Percentiles rank a stretch among this genome's conserved stretches.
phyloP scores from a whole-genome alignment of 345 rosid genomes.

The Lepidium africanum region DNA sequence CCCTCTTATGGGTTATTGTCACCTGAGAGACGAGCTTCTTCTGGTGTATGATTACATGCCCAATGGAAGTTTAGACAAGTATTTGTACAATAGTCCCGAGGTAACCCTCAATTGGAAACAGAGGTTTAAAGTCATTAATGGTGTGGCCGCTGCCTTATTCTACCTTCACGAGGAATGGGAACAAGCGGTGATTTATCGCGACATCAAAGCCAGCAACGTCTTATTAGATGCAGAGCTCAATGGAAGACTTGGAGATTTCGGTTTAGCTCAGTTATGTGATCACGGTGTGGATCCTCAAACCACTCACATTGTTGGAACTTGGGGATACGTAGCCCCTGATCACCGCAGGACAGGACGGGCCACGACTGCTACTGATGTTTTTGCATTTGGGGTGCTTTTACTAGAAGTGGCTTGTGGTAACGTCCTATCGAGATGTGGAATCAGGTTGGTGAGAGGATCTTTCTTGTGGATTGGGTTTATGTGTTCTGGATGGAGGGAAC shows the following conservation, averaged over 20 bases:
- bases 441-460: neutral
- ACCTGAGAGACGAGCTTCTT: constrained; percentile 46
- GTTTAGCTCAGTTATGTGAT: constrained; percentile 67
- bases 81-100: constrained; percentile 42
- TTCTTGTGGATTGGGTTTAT: constrained; percentile 65
- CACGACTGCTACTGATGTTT: constrained; percentile 55
- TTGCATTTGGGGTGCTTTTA: constrained; percentile 73
- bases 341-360: constrained; percentile 60
- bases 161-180: constrained; percentile 78
- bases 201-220: constrained; percentile 70
- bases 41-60: constrained; percentile 80
- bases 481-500: constrained; percentile 36
- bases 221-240: constrained; percentile 50
- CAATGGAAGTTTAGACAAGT: constrained; percentile 76
- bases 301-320: constrained; percentile 75
- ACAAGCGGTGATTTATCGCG: constrained; percentile 74
- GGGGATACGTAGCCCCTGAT: constrained; percentile 86
- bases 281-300: constrained; percentile 66
- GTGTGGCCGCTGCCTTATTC: constrained; percentile 64
- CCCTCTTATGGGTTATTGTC: constrained; percentile 71
- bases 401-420: constrained; percentile 42
- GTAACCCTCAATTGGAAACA: constrained; percentile 56
- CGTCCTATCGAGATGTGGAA: neutral
- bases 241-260: constrained; percentile 79
- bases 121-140: constrained; percentile 55